phyloP scores from a whole-genome alignment of 257 asterid species.

The Striga asiatica region DNA sequence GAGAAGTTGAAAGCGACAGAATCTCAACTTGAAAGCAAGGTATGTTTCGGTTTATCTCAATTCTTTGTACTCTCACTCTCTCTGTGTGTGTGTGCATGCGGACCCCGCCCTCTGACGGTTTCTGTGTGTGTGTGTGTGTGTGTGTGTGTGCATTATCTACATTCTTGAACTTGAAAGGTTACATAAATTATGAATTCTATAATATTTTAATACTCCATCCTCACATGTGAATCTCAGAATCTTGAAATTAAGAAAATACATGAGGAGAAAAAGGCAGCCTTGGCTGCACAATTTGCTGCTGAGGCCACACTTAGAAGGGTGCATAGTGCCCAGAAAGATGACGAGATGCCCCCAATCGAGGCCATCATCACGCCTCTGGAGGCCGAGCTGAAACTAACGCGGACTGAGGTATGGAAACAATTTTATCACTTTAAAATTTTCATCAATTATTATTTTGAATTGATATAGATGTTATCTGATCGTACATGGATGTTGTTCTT shows the following conservation, averaged over 20 bases:
- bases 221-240: slow-evolving; percentile 42
- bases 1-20: slow-evolving; percentile 65
- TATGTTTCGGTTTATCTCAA: slow-evolving; percentile 15
- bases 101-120: slow-evolving; percentile 4
- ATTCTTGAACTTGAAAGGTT: neutral
- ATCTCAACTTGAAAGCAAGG: slow-evolving; percentile 75
- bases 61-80: neutral
- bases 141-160: neutral
- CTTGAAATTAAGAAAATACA: slow-evolving; percentile 70
- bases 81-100: neutral
- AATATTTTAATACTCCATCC: slow-evolving; percentile 6
- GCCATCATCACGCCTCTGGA: slow-evolving; percentile 86
- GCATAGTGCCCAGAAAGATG: slow-evolving; percentile 90
- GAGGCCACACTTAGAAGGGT: slow-evolving; percentile 96
- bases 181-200: neutral
- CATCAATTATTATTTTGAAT: slow-evolving; percentile 8
- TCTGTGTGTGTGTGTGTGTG: too few relatives aligned
- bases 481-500: slow-evolving; percentile 9
- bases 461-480: slow-evolving; percentile 1
- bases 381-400: slow-evolving; percentile 83
- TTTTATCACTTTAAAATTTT: neutral
- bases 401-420: slow-evolving; percentile 59
- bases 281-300: slow-evolving; percentile 90
- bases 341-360: slow-evolving; percentile 93
- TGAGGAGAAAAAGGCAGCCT: slow-evolving; percentile 77